Base-by-base conservation (phyloP, 805 yeast genomes). In the Kockiozyma suomiensis region DNA sequence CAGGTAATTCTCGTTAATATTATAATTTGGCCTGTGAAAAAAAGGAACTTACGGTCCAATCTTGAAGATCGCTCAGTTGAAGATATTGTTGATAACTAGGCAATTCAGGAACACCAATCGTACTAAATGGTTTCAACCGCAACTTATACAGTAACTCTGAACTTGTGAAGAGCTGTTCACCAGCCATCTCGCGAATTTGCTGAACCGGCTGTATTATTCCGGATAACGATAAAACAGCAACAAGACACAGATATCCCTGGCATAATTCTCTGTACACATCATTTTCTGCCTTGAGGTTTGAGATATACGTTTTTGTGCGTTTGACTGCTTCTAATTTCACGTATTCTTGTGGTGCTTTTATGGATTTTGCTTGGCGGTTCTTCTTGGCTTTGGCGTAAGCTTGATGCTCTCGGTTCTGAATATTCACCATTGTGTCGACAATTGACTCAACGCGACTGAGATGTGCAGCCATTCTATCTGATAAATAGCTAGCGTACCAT, bases 111-210 rank as follows among this genome's bases (percentile, higher is more conserved):
- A 84, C 84, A 0, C 96, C 96, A 21, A 91, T 86, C 0, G 90
- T 81, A 23, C 86, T 82, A 75, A 87, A 89, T 3, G 94, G 85
- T 71, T 90, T 90, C 81, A 90, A 80, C 66, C 96, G 81, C 48
- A 90, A 74, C 8, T 79, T 74, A 69, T 80, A 85, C 17, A 81
- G 70, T 38, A 76, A 64, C 48, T 74, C 74, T 1, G 67, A 61
- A 3, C 65, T 38, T 2, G 73, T 55, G 54, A 54, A 56, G 21
- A 45, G 13, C 41, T 61, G 30, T 15, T 21, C 48, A 3, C 26
- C 41, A 3, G 15, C 21, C 6, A 28, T 17, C 17, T 12, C 23
- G 33, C 40, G 40, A 10, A 13, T 30, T 15, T 48, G 25, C 10
- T 17, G 19, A 32, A 19, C 23, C 13, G 57, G 33, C 33, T 32